These are phyloP conservation scores for Melaleuca quinquenervia DNA, from an alignment of 345 rosid species.

Conservation along the genomic window DNA sequence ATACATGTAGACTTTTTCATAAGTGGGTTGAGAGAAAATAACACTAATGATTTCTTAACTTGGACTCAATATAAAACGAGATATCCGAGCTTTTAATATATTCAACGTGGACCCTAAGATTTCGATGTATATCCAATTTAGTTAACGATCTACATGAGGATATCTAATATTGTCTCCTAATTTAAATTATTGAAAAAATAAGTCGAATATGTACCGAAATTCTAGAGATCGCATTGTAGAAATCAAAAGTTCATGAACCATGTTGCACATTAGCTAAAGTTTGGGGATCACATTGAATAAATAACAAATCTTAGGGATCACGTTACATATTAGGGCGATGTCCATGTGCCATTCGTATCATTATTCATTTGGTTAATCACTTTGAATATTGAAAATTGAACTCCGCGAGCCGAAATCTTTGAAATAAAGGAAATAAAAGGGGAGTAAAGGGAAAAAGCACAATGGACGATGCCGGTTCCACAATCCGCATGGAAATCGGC, in stretches of 20 bases:
- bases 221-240: accelerated
- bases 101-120: accelerated
- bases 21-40: background rate
- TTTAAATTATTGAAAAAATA: accelerated
- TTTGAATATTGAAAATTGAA: background rate
- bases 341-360: too few species aligned
- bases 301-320: too few species aligned
- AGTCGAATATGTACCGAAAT: background rate
- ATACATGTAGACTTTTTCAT: background rate
- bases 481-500: background rate
- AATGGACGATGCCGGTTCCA: background rate
- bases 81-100: too few species aligned
- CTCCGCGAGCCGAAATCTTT: background rate
- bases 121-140: background rate
- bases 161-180: background rate
- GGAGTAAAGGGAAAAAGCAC: background rate
- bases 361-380: background rate
- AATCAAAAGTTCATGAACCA: accelerated
- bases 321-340: too few species aligned
- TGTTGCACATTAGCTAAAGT: accelerated
- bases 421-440: background rate
- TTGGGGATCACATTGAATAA: too few species aligned
- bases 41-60: background rate
- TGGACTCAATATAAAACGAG: background rate
- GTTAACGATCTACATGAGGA: accelerated